phyloP scores from a whole-genome alignment of 495 filamentous ascomycete species.

The Saxophila tyrrhenica region DNA sequence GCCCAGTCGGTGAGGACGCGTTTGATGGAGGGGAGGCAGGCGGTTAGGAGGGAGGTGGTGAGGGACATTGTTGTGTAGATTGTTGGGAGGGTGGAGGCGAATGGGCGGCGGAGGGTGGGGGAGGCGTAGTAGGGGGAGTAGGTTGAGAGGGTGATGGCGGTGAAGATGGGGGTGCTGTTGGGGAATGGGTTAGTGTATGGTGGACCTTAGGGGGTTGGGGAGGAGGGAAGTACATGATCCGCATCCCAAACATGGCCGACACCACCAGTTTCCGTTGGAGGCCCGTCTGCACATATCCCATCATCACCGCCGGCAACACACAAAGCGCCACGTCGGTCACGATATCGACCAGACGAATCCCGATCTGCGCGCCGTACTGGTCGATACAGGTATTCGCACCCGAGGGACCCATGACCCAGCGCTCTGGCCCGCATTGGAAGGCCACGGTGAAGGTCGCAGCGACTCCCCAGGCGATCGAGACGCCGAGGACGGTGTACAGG shows the following conservation, averaged over 20 bases:
- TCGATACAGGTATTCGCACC: neutral
- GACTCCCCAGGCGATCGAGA: neutral
- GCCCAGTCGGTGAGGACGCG: neutral
- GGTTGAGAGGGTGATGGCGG: neutral
- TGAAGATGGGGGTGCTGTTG: neutral
- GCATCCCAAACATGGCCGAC: neutral
- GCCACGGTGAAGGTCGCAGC: neutral
- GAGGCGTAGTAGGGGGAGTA: neutral
- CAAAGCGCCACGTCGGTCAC: neutral
- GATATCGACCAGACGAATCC: neutral
- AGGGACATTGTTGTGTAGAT: neutral
- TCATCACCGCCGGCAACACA: neutral
- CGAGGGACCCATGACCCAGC: neutral
- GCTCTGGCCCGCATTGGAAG: neutral
- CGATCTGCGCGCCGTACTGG: neutral
- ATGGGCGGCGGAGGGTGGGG: neutral
- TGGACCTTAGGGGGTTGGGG: no score
- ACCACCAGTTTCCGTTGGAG: neutral
- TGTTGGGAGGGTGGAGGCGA: neutral
- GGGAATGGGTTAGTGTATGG: neutral
- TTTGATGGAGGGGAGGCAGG: conserved; percentile 4
- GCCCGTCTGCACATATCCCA: neutral
- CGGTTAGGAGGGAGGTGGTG: neutral
- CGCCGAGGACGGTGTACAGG: neutral
- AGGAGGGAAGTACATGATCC: neutral